Conservation (phyloP, 495 filamentous ascomycete genomes). For the Neurospora sp. region DNA sequence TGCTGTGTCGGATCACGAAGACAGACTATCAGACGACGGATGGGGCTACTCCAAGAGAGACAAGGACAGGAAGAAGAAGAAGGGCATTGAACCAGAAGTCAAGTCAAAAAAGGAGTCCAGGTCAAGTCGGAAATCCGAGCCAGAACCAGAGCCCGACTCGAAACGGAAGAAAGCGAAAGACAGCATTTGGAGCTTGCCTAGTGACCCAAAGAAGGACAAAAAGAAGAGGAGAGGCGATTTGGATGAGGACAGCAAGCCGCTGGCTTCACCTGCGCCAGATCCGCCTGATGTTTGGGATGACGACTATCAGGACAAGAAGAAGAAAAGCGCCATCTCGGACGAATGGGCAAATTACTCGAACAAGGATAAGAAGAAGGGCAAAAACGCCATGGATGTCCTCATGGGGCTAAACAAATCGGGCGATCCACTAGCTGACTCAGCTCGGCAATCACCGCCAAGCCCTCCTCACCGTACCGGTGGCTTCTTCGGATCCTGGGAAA, state of each 20-base stretch:
- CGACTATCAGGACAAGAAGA: constrained; percentile 21
- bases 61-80: constrained; percentile 4
- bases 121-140: constrained; percentile 2
- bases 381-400: constrained; percentile 19
- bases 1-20: neutral
- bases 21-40: neutral
- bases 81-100: neutral
- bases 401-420: constrained; percentile 24
- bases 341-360: constrained; percentile 8
- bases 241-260: constrained; percentile 1
- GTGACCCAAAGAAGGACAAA: constrained; percentile 11
- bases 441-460: constrained; percentile 14
- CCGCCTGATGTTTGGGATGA: constrained; percentile 16
- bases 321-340: constrained; percentile 14
- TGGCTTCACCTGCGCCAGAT: constrained; percentile 16
- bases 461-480: constrained; percentile 5
- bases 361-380: constrained; percentile 22
- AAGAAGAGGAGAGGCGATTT: constrained; percentile 15
- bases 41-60: neutral
- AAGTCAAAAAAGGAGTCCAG: constrained; percentile 4
- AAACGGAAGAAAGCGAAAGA: constrained; percentile 13
- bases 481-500: constrained; percentile 26
- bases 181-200: constrained; percentile 9
- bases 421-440: constrained; percentile 11
- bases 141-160: constrained; percentile 18